A percentile compares a stretch with the other conserved stretches of the same genome.
These are phyloP conservation scores for Penicillium angulare DNA, from an alignment of 495 filamentous ascomycete genomes.

Conservation along the genomic window DNA sequence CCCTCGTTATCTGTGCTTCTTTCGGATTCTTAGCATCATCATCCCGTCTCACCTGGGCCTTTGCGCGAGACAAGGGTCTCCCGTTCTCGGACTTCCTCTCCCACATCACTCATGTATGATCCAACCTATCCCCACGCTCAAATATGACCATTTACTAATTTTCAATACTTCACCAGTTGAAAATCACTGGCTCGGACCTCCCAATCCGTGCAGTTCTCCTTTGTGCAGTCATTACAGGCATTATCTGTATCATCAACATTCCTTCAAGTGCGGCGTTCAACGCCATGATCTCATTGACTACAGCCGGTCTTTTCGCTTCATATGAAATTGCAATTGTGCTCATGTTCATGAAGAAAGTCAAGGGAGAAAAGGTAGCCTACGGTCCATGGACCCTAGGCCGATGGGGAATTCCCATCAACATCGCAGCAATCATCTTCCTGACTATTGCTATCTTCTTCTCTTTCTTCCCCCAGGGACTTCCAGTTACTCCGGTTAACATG, in stretches of 20 bases:
- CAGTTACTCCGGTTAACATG: constrained; percentile 35
- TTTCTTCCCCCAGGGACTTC: constrained; percentile 38
- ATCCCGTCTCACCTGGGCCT: constrained; percentile 57
- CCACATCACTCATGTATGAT: not conserved
- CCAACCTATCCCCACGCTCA: not conserved
- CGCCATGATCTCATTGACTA: constrained; percentile 47
- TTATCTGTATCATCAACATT: constrained; percentile 51
- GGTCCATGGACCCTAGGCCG: constrained; percentile 13
- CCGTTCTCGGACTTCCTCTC: constrained; percentile 47
- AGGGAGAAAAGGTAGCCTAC: constrained; percentile 5
- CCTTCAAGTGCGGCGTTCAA: constrained; percentile 56
- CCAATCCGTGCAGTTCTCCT: constrained; percentile 22
- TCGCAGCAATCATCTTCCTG: constrained; percentile 30
- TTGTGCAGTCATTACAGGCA: constrained; percentile 16
- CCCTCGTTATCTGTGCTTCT: constrained; percentile 41
- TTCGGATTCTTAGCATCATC: constrained; percentile 52
- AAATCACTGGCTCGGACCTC: not conserved
- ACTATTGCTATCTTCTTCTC: constrained; percentile 30
- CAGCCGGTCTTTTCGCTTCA: constrained; percentile 39
- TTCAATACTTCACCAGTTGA: not conserved
- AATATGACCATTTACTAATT: not conserved
- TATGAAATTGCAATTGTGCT: constrained; percentile 40
- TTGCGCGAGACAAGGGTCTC: constrained; percentile 59
- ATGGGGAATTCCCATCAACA: constrained; percentile 30
- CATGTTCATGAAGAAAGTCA: constrained; percentile 25